Base-by-base conservation (phyloP, 192 early-diverging fungal genomes). In the Glomus cerebriforme region DNA sequence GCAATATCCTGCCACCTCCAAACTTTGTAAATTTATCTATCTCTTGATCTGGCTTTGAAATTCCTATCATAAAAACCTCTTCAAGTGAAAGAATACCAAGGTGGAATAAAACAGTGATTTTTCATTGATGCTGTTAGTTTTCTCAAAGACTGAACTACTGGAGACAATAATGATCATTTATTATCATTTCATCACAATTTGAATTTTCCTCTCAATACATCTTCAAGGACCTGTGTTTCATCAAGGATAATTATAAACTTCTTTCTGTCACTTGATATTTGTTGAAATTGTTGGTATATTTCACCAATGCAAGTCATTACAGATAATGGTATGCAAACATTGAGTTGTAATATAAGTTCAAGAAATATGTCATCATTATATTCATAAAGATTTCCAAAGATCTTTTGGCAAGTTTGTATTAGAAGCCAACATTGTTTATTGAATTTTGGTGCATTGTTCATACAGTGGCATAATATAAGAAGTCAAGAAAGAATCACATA, bases 401-500 rank as follows among this genome's bases (percentile, higher is more conserved):
- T 69, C 5, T 43, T 13, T 24, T 69, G 35, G 24, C 67, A 69
- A 32, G 12, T 35, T 69, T 69, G 67, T 35, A 69, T 6, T n/a
- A 69, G 32, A 32, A 69, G 32, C 67, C 67, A 69, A 17, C 67
- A 34, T 22, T 69, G 67, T 69, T 27, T 34, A 43, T 43, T 69
- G 67, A 69, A 37, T 34, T 34, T 19, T 24, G 32, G 3, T 69
- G 0, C 27, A n/a, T 34, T 37, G 32, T 34, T 39, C 12, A 34
- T 19, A 24, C 67, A 69, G 37, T 69, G n/a, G 12, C 19, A 2
- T 34, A 69, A 24, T 35, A 69, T 69, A 10, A 69, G 37, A 37
- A 69, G 67, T 39, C 67, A 34, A n/a, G 67, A 69, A 37, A 69
- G 67, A 69, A 69, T 69, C 37, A 7, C n/a, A 37, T 34, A 69